A percentile compares a stretch with the other conserved stretches of the same genome.
phyloP scores from a whole-genome alignment of 1,139 yeast species.

The Protomyces inundatus region DNA sequence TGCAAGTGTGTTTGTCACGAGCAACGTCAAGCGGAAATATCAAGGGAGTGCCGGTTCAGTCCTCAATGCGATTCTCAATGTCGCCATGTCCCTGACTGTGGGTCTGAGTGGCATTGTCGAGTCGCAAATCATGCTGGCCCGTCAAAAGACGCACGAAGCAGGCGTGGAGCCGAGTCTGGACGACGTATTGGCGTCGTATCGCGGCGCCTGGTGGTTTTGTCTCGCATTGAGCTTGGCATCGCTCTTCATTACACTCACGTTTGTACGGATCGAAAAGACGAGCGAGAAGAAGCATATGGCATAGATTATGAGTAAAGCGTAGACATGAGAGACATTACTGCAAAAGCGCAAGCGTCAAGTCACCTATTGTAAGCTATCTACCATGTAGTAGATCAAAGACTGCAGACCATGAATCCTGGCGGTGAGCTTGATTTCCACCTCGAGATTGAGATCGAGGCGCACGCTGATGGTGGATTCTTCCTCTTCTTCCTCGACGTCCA shows the following conservation, averaged over 20 bases:
- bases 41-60: slow-evolving; percentile 66
- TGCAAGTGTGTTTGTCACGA: slow-evolving; percentile 50
- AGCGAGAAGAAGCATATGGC: slow-evolving; percentile 4
- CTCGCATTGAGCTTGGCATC: neutral
- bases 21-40: slow-evolving; percentile 48
- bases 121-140: slow-evolving; percentile 42
- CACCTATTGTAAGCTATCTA: neutral
- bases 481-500: neutral
- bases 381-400: neutral
- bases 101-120: slow-evolving; percentile 64
- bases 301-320: neutral
- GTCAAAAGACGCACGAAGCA: slow-evolving; percentile 14
- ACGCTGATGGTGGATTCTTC: neutral
- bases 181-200: slow-evolving; percentile 41
- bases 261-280: slow-evolving; percentile 4
- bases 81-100: slow-evolving; percentile 58
- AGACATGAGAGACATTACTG: neutral
- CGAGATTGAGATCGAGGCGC: neutral
- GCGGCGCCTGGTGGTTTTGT: slow-evolving; percentile 49
- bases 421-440: neutral
- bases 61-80: slow-evolving; percentile 57
- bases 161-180: slow-evolving; percentile 27
- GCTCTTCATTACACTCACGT: neutral
- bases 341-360: neutral
- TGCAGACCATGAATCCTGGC: neutral